Evolutionary conservation across 768 basidiomycete species (phyloP), one percentile per base, ranked within the genome.

Genomic region (Boletus rufocinnamomeus): DNA sequence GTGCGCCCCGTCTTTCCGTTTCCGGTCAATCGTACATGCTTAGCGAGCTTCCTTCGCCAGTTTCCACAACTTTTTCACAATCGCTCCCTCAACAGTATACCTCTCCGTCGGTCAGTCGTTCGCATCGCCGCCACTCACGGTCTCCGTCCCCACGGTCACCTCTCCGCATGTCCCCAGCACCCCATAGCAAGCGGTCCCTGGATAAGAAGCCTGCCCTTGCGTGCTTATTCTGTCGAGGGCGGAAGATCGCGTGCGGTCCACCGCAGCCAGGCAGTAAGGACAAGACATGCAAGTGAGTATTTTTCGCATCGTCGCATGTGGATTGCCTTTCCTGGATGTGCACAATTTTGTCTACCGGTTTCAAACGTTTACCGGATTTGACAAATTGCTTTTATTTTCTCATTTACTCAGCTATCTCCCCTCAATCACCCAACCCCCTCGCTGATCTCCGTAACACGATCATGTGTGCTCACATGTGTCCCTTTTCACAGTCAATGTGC

Each of bases 211-310:
- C 86, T 17, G 78, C 82, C 3, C 74, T 87, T 2, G 86, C 86
- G 1, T 87, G 86, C 61, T 73, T 85, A 7, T 87, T 87, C 65
- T 87, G 86, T 66, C 77, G 86, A 41, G 84, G 84, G 6, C 76
- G 86, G 43, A 87, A 87, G 73, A 88, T 88, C 50, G 86, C 86
- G 10, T 88, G 86, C 59, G 86, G 86, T 0, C 81, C 85, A 13
- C 83, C 85, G 3, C 63, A 77, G 14, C 77, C 80, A 1, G 81
- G 79, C 10, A 83, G 80, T 61, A 74, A 75, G 50, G 82, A 84
- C 60, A 78, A 78, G 59, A 83, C 84, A 0, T 88, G 86, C 85
- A 86, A 86, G 86, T 86, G 63, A 78, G 86, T 80, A 21, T 27
- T 48, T 41, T 32, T 43, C 57, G 23, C 55, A 48, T 53, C 13